These are phyloP conservation scores for Aspergillus campestris DNA, from an alignment of 495 filamentous ascomycete species.

Conservation along the genomic window DNA sequence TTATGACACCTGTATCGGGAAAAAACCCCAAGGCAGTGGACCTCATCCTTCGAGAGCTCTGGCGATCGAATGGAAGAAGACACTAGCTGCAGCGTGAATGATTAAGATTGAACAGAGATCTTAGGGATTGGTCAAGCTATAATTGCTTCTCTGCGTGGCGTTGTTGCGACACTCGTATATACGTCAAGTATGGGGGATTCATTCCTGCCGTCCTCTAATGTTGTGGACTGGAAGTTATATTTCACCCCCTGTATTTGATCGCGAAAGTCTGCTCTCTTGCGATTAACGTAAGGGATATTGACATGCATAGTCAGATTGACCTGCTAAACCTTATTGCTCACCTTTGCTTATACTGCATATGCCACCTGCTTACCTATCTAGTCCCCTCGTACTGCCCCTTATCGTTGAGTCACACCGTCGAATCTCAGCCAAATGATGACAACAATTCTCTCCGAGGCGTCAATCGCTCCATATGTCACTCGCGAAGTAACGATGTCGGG, in stretches of 20 bases:
- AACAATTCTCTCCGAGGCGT: conserved; percentile 23
- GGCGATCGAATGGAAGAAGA: conserved; percentile 28
- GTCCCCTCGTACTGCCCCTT: too few relatives aligned
- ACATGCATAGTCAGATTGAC: too few relatives aligned
- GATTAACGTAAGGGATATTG: too few relatives aligned
- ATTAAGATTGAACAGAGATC: conserved; percentile 46
- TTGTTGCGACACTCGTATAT: background rate
- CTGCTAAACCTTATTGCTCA: too few relatives aligned
- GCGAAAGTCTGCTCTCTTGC: too few relatives aligned
- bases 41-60: conserved; percentile 22
- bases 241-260: too few relatives aligned
- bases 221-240: too few relatives aligned
- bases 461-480: conserved; percentile 25
- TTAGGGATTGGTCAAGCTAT: conserved; percentile 18
- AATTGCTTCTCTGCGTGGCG: background rate
- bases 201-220: too few relatives aligned
- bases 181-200: too few relatives aligned
- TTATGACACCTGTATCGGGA: conserved; percentile 25
- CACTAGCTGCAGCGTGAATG: conserved; percentile 22
- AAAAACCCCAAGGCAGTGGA: conserved; percentile 17
- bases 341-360: too few relatives aligned
- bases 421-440: conserved; percentile 19
- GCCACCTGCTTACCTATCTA: too few relatives aligned
- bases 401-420: too few relatives aligned
- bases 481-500: conserved; percentile 26